Evolutionary conservation across 495 filamentous ascomycete genomes (phyloP), one percentile per base, ranked within the genome.

Genomic region (Staphylotrichum tortipilum): DNA sequence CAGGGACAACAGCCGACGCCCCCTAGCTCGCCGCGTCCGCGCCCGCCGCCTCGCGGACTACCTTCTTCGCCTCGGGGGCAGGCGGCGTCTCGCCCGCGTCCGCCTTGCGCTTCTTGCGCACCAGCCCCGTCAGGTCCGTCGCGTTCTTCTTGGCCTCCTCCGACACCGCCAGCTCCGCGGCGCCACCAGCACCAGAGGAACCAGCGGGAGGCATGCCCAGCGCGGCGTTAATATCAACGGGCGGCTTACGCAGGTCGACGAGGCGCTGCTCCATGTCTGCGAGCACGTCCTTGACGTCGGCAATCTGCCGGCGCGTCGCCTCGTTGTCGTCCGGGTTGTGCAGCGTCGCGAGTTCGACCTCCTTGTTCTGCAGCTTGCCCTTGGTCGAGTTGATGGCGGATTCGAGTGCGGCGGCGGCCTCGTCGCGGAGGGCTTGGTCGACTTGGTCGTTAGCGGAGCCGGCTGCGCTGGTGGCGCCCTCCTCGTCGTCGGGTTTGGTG

Each of bases 221-320:
- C 4, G 76, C 71, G 10, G 74, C 68, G 40, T 77, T 76, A 45
- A 85, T 67, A 40, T 86, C 82, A 45, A 83, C 73, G 4, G 82
- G 81, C 2, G 86, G 80, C 45, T 82, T 82, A 19, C 74, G 80
- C 6, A 95, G 79, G 45, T 97, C 91, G 43, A 76, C 57, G 39
- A 95, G 80, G 44, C 55, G 61, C 58, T 52, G 47, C 71, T 94
- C 83, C 88, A 95, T 91, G 57, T 95, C 89, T 34, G 74, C 76
- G 31, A 94, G 76, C 46, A 95, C 82, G 31, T 94, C 89, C 66
- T 86, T 90, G 26, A 90, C 85, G 50, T 95, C 89, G 10, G 76
- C 69, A 57, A 95, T 88, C 52, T 80, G 79, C 34, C 74, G 74
- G 53, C 81, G 78, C 22, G 77, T 77, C 18, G 78, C 69, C 41